A percentile compares a stretch with the other conserved stretches of the same genome.
Conservation (phyloP, 495 filamentous ascomycete genomes). For the Acidomyces sp. region DNA sequence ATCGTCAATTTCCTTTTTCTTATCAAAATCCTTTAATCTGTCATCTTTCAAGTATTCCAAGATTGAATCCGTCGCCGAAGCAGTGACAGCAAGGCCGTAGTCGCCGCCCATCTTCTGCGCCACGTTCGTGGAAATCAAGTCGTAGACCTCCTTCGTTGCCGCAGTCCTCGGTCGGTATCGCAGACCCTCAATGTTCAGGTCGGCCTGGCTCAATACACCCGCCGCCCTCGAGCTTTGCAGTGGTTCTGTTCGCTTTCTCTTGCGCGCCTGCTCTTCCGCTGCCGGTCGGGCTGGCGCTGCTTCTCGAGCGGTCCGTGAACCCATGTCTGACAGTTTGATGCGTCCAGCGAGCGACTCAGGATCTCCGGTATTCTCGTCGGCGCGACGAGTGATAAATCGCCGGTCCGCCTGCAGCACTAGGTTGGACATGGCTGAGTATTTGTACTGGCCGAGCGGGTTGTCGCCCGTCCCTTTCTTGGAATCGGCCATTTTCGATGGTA, state of each 20-base stretch:
- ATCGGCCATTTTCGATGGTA: slow-evolving; percentile 15
- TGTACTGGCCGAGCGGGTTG: slow-evolving; percentile 87
- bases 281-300: slow-evolving; percentile 47
- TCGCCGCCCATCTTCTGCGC: slow-evolving; percentile 84
- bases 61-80: slow-evolving; percentile 89
- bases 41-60: slow-evolving; percentile 90
- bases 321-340: slow-evolving; percentile 90
- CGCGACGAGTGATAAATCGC: slow-evolving; percentile 80
- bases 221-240: slow-evolving; percentile 54
- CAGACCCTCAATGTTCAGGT: slow-evolving; percentile 73
- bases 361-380: slow-evolving; percentile 91
- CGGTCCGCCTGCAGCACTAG: slow-evolving; percentile 99
- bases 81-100: slow-evolving; percentile 65
- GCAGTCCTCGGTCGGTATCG: slow-evolving; percentile 82
- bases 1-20: slow-evolving; percentile 95
- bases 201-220: slow-evolving; percentile 71
- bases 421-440: slow-evolving; percentile 99
- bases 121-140: slow-evolving; percentile 84
- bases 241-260: slow-evolving; percentile 64
- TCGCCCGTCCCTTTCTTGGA: slow-evolving; percentile 29
- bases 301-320: slow-evolving; percentile 65
- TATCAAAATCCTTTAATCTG: slow-evolving; percentile 92
- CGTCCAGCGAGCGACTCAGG: slow-evolving; percentile 93
- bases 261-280: slow-evolving; percentile 57
- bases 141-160: slow-evolving; percentile 88